A percentile compares a stretch with the other conserved stretches of the same genome.
These are phyloP conservation scores for Ustilago shanxiensis DNA, from an alignment of 1,284 basidiomycete genomes.

Conservation along the genomic window DNA sequence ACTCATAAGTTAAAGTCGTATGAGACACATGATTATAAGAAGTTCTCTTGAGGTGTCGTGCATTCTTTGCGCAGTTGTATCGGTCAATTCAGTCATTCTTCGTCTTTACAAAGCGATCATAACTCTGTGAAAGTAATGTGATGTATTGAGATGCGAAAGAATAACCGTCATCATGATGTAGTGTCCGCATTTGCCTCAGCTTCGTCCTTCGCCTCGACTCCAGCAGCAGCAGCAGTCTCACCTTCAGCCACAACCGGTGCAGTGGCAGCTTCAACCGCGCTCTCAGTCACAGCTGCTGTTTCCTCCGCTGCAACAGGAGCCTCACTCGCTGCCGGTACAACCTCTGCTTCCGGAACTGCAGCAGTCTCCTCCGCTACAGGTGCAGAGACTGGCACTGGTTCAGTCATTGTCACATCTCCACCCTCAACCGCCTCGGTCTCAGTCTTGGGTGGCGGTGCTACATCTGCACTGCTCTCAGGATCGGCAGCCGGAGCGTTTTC, in stretches of 20 bases:
- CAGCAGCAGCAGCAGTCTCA: not conserved
- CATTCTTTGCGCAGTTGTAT: not conserved
- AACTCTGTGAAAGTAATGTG: too few species aligned
- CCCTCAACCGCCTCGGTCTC: not conserved
- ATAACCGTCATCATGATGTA: not conserved
- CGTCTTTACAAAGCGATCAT: too few species aligned
- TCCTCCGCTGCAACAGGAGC: not conserved
- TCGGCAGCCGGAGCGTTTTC: slow-evolving; percentile 11
- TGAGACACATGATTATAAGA: slow-evolving; percentile 57
- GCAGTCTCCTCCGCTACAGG: not conserved
- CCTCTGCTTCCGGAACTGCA: slow-evolving; percentile 3
- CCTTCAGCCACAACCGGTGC: not conserved
- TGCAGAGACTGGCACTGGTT: slow-evolving; percentile 5
- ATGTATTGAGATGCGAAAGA: not conserved
- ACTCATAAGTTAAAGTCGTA: slow-evolving; percentile 36
- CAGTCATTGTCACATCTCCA: slow-evolving; percentile 13
- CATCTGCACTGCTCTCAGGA: not conserved
- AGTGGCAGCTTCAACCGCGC: slow-evolving; percentile 5
- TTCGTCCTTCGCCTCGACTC: not conserved
- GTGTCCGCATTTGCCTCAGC: not conserved
- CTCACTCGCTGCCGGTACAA: not conserved
- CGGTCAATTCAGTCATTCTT: not conserved
- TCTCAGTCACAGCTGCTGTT: not conserved
- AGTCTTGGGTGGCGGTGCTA: not conserved
- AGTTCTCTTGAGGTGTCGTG: slow-evolving; percentile 24